phyloP scores from a whole-genome alignment of 2,329 filamentous ascomycete genomes.

The Neofusicoccum laricinum region DNA sequence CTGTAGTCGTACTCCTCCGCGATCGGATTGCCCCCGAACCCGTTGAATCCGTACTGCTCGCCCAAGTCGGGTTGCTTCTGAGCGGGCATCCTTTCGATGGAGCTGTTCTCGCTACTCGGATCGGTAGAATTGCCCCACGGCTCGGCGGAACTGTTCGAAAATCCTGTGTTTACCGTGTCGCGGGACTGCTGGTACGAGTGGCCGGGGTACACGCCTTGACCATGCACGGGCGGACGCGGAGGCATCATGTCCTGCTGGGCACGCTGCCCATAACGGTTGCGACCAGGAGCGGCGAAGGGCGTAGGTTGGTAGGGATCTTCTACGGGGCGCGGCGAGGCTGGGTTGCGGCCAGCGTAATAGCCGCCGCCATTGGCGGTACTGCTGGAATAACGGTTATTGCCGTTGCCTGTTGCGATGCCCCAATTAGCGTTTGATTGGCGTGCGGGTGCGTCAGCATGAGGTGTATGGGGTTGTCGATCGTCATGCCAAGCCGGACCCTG shows the following conservation, averaged over 20 bases:
- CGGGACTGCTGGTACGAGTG: slow-evolving; percentile 72
- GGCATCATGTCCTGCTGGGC: slow-evolving; percentile 38
- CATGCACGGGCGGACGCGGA: slow-evolving; percentile 35
- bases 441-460: background rate
- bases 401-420: slow-evolving; percentile 8
- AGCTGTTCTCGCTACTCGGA: slow-evolving; percentile 91
- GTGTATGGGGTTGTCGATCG: background rate
- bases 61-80: slow-evolving; percentile 32
- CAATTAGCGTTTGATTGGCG: slow-evolving; percentile 12
- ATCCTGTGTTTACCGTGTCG: slow-evolving; percentile 79
- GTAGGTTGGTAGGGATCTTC: slow-evolving; percentile 27
- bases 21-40: slow-evolving; percentile 45
- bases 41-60: slow-evolving; percentile 59
- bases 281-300: slow-evolving; percentile 32
- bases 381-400: background rate
- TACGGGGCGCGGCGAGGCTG: background rate
- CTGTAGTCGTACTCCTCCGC: slow-evolving; percentile 37
- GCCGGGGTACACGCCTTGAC: slow-evolving; percentile 43
- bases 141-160: slow-evolving; percentile 70
- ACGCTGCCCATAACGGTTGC: slow-evolving; percentile 40
- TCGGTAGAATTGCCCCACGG: slow-evolving; percentile 79
- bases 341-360: slow-evolving; percentile 36
- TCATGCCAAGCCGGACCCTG: slow-evolving; percentile 12
- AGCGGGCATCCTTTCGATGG: slow-evolving; percentile 68
- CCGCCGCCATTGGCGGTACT: slow-evolving; percentile 26